These are phyloP conservation scores for Wallacemonas sp. DNA, from an alignment of 208 protist species.

Conservation along the genomic window DNA sequence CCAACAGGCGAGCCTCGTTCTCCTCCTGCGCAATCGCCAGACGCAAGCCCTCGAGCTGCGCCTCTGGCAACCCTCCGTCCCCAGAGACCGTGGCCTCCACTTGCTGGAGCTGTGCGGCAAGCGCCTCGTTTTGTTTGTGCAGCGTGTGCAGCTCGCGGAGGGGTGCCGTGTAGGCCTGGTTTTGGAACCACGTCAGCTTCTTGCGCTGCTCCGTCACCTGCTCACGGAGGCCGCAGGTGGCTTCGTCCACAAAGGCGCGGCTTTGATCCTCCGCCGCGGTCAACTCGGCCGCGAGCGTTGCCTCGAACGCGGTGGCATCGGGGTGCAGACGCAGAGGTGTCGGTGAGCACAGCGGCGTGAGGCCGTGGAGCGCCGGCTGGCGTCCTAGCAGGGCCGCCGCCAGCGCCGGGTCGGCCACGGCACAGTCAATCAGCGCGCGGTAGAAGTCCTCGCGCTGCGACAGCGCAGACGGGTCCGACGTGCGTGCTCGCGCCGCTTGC, in stretches of 20 bases:
- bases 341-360: neutral
- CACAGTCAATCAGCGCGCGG: conserved; percentile 5
- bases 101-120: conserved; percentile 12
- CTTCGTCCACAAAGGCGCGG: conserved; percentile 18
- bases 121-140: conserved; percentile 24
- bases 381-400: neutral
- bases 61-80: conserved; percentile 5
- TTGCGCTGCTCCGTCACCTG: conserved; percentile 38
- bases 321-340: neutral
- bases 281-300: conserved; percentile 7
- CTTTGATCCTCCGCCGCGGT: conserved; percentile 11
- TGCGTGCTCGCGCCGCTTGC: neutral
- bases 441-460: neutral
- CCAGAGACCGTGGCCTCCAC: conserved; percentile 10
- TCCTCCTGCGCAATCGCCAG: conserved; percentile 13
- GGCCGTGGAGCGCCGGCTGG: neutral
- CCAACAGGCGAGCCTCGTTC: conserved; percentile 15
- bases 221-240: conserved; percentile 19
- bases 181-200: conserved; percentile 49
- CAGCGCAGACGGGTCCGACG: neutral
- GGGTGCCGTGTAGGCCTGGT: conserved; percentile 41
- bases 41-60: conserved; percentile 19
- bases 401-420: neutral
- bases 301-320: neutral
- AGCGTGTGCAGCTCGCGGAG: conserved; percentile 36